Conservation (phyloP, 2,329 filamentous ascomycete species). For the Colletotrichum neosansevieriae region DNA sequence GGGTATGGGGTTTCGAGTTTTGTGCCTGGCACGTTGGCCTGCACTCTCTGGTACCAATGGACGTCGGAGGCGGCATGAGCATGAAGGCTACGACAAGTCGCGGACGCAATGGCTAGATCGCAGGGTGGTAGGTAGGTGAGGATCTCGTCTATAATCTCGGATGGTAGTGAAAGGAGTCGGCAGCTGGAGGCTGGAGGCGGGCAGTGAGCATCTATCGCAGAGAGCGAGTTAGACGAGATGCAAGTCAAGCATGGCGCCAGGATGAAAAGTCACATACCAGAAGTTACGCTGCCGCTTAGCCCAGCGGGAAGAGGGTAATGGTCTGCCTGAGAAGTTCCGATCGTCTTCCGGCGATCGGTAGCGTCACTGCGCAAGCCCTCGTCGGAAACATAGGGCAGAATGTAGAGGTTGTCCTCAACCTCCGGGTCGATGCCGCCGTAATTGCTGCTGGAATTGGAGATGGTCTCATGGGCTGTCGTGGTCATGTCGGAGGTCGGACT, state of each 20-base stretch:
- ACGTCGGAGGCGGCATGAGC: constrained; percentile 73
- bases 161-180: constrained; percentile 70
- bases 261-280: constrained; percentile 8
- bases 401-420: constrained; percentile 50
- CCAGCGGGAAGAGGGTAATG: constrained; percentile 35
- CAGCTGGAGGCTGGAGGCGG: constrained; percentile 28
- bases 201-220: constrained; percentile 14
- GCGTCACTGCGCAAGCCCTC: constrained; percentile 42
- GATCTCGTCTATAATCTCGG: constrained; percentile 81
- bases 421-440: constrained; percentile 53
- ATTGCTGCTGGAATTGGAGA: constrained; percentile 34
- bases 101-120: constrained; percentile 71
- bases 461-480: constrained; percentile 9
- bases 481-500: constrained; percentile 3
- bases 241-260: neutral
- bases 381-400: constrained; percentile 47
- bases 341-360: constrained; percentile 38
- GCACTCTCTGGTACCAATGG: constrained; percentile 79
- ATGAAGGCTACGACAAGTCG: constrained; percentile 72
- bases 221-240: neutral
- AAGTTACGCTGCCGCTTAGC: neutral
- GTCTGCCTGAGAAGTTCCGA: constrained; percentile 31
- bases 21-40: constrained; percentile 72
- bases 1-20: constrained; percentile 67
- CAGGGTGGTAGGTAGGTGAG: constrained; percentile 73